Conservation (phyloP, 345 rosid species). For the Aquilaria malaccensis region DNA sequence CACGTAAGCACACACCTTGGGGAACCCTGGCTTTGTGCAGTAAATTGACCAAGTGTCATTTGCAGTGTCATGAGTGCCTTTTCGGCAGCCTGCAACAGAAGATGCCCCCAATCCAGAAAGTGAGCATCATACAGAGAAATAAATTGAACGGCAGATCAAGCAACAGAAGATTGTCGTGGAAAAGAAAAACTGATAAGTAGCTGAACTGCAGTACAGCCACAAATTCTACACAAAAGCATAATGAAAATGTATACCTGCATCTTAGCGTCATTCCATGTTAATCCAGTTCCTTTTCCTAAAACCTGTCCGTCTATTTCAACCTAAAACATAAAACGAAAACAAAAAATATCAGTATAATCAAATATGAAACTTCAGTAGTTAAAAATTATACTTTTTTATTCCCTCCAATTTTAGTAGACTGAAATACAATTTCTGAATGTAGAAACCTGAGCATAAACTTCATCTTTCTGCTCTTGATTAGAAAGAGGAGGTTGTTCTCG, state of each 20-base stretch:
- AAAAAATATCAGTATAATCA: constrained; percentile 8
- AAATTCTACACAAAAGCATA: too few species aligned
- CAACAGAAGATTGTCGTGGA: too few species aligned
- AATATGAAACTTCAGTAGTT: constrained; percentile 1
- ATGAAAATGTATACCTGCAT: constrained; percentile 44
- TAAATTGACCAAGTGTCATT: constrained; percentile 32
- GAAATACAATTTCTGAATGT: constrained; percentile 4
- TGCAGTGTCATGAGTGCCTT: too few species aligned
- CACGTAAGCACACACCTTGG: constrained; percentile 49
- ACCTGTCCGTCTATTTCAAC: constrained; percentile 94
- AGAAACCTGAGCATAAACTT: constrained; percentile 76
- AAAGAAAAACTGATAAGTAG: too few species aligned
- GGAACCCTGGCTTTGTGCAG: constrained; percentile 60
- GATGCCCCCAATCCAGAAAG: too few species aligned
- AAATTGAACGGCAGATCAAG: too few species aligned
- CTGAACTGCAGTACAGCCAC: too few species aligned
- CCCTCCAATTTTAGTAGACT: too few species aligned
- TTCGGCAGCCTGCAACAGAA: too few species aligned
- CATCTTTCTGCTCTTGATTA: constrained; percentile 59
- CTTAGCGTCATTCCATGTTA: constrained; percentile 93
- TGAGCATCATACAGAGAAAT: too few species aligned
- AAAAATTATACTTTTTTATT: too few species aligned
- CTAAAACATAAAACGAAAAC: constrained; percentile 29
- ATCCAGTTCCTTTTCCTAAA: constrained; percentile 78
- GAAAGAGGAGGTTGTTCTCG: constrained; percentile 50